Evolutionary conservation across 495 filamentous ascomycete species (phyloP).

Genomic region (Saxispiralis lemnorum): DNA sequence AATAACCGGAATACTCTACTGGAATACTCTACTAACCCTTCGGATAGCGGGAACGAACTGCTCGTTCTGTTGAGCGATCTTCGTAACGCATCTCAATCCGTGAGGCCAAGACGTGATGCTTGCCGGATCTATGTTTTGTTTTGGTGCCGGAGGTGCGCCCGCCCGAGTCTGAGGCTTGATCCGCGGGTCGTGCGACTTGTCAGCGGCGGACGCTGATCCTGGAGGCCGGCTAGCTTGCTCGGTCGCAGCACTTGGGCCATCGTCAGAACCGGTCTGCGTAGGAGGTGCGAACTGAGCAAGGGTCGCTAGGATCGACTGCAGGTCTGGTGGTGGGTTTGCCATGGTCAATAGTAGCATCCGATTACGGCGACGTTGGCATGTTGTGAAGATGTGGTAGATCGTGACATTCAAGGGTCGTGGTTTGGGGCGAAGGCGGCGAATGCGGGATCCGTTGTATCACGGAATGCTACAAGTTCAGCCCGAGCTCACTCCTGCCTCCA

Average conservation of each 20-base stretch:
- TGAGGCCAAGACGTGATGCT: constrained; percentile 48
- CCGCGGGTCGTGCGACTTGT: constrained; percentile 5
- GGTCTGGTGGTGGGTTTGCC: constrained; percentile 4
- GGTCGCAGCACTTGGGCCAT: no score
- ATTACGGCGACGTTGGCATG: no score
- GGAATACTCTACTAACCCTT: constrained; percentile 19
- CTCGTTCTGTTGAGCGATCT: constrained; percentile 36
- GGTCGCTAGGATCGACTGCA: constrained; percentile 13
- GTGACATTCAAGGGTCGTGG: no score
- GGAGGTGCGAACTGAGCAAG: constrained; percentile 6
- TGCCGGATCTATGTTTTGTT: constrained; percentile 29
- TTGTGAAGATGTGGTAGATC: no score
- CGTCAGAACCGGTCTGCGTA: background rate
- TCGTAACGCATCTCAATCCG: constrained; percentile 45
- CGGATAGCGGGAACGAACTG: constrained; percentile 24
- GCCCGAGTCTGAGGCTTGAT: constrained; percentile 8
- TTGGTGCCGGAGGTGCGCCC: constrained; percentile 4
- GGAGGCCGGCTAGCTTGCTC: no score
- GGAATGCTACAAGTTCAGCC: no score
- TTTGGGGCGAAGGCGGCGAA: no score
- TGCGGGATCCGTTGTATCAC: no score
- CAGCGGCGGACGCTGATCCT: no score
- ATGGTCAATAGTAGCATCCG: background rate
- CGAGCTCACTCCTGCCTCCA: no score
- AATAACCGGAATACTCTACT: background rate